Percentiles rank a stretch among this genome's conserved stretches.
These are phyloP conservation scores for Pseudogymnoascus sp. DNA, from an alignment of 2,329 filamentous ascomycete genomes.

Conservation along the genomic window DNA sequence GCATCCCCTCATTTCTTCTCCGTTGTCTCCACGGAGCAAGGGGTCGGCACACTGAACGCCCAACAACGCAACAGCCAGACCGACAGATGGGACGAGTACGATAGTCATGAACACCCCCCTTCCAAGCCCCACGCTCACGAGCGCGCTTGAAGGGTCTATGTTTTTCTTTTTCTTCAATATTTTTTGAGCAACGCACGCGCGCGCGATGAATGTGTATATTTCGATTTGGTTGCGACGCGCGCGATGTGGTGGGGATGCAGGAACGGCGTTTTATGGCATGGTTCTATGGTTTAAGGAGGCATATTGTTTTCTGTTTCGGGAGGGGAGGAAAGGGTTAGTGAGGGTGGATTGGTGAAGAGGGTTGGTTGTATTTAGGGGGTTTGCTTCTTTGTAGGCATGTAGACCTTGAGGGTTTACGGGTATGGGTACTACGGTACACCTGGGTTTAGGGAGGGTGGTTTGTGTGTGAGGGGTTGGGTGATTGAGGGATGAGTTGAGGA, in stretches of 20 bases:
- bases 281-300: not conserved
- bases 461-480: not conserved
- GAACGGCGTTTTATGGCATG: not conserved
- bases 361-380: not conserved
- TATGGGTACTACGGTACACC: not conserved
- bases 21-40: not conserved
- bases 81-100: not conserved
- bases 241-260: not conserved
- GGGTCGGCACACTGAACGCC: not conserved
- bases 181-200: not conserved
- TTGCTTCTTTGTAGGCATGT: not conserved
- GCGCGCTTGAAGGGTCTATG: not conserved
- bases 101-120: not conserved
- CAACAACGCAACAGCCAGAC: not conserved
- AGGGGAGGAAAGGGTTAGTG: not conserved
- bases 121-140: not conserved
- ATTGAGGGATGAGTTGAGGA: not conserved
- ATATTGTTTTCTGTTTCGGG: not conserved
- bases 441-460: not conserved
- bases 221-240: not conserved
- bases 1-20: not conserved
- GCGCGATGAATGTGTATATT: slow-evolving; percentile 1
- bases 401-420: not conserved
- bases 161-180: not conserved
- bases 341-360: not conserved